phyloP scores from a whole-genome alignment of 2,329 filamentous ascomycete genomes.

The Endothia cerciana region DNA sequence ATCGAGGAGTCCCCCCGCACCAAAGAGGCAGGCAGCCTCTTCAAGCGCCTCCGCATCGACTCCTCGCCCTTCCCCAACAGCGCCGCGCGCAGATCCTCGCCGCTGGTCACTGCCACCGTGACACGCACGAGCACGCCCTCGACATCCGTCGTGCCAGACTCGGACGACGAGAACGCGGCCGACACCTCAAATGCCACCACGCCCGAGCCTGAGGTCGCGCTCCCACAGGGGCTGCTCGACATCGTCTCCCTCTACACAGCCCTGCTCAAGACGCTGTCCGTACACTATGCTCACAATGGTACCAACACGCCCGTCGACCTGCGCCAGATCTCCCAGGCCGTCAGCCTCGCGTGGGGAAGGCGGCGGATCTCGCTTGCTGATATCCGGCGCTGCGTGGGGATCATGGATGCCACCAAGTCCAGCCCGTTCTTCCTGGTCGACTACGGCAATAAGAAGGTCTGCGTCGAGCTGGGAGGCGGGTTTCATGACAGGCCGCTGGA shows the following conservation, averaged over 20 bases:
- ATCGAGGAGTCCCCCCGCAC: constrained; percentile 32
- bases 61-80: constrained; percentile 38
- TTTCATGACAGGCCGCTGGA: constrained; percentile 47
- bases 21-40: constrained; percentile 40
- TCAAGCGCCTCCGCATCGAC: constrained; percentile 47
- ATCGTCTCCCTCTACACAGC: constrained; percentile 67
- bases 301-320: constrained; percentile 66
- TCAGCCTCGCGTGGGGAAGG: constrained; percentile 74
- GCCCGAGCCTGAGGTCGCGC: constrained; percentile 31
- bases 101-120: constrained; percentile 26
- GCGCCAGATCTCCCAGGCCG: constrained; percentile 60
- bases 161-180: constrained; percentile 38
- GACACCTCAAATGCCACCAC: constrained; percentile 30
- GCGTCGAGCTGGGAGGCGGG: constrained; percentile 57
- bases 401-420: constrained; percentile 48
- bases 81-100: constrained; percentile 36
- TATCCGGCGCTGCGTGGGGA: constrained; percentile 66
- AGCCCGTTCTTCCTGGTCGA: constrained; percentile 43
- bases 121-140: constrained; percentile 41
- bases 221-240: constrained; percentile 60
- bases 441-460: constrained; percentile 60
- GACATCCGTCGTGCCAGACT: constrained; percentile 44
- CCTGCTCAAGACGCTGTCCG: constrained; percentile 68
- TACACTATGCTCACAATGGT: constrained; percentile 74
- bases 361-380: constrained; percentile 68